phyloP scores from a whole-genome alignment of 192 early-diverging fungal genomes.

The Backusella mclennaniae region DNA sequence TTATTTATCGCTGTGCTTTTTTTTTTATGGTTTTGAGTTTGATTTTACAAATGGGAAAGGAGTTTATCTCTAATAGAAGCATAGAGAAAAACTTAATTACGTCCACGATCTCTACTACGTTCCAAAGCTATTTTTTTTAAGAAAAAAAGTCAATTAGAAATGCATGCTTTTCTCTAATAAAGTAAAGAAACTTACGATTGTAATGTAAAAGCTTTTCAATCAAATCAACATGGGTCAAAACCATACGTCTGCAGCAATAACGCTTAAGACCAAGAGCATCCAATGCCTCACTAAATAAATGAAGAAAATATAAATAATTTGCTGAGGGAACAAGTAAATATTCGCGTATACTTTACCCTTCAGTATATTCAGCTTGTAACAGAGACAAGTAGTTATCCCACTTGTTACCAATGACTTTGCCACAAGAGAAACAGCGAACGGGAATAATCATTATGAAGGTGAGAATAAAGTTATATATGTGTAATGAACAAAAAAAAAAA shows the following conservation, averaged over 20 bases:
- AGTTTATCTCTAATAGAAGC: neutral
- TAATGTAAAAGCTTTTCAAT: conserved; percentile 98
- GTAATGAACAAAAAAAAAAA: neutral
- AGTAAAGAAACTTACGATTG: conserved; percentile 58
- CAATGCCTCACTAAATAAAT: conserved; percentile 61
- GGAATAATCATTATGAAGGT: conserved; percentile 89
- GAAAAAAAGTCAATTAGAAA: neutral
- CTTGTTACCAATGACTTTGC: conserved; percentile 98
- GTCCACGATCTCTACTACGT: conserved; percentile 24
- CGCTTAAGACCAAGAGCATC: conserved; percentile 75
- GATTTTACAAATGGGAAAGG: neutral
- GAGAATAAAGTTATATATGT: neutral
- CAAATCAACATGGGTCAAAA: conserved; percentile 96
- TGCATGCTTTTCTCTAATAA: too few relatives aligned
- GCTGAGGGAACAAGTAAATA: neutral
- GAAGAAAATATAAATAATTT: too few relatives aligned
- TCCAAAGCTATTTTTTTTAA: conserved; percentile 25
- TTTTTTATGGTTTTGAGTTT: neutral
- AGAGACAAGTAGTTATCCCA: conserved; percentile 90
- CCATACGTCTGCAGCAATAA: conserved; percentile 98
- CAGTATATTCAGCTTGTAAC: conserved; percentile 73
- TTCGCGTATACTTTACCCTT: conserved; percentile 54
- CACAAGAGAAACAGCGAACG: conserved; percentile 97
- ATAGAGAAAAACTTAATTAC: neutral
- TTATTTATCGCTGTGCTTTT: neutral